Percentiles rank a stretch among this genome's conserved stretches.
Conservation (phyloP, 2,329 filamentous ascomycete genomes). For the Xylariaceae sp. region DNA sequence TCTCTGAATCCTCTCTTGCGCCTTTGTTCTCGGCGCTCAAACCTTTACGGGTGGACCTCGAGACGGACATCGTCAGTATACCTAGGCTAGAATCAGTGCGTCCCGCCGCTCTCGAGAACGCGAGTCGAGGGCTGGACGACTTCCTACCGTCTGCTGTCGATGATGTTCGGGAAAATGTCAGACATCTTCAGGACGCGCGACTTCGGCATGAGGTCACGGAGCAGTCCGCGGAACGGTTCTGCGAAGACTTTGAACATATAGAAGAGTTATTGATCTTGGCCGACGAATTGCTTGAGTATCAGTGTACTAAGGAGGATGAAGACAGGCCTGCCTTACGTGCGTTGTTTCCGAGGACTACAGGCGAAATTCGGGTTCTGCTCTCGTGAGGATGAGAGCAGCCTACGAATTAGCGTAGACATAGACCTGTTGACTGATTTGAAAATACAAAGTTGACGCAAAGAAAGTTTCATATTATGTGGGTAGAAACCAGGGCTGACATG, state of each 20-base stretch:
- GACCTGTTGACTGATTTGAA: too few relatives aligned
- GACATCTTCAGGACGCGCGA: conserved; percentile 65
- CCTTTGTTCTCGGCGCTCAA: conserved; percentile 57
- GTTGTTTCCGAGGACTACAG: conserved; percentile 56
- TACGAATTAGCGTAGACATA: too few relatives aligned
- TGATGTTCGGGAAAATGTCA: conserved; percentile 81
- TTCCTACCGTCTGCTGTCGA: conserved; percentile 91
- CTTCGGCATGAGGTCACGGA: conserved; percentile 75
- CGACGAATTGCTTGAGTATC: conserved; percentile 34
- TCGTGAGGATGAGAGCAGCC: conserved; percentile 33
- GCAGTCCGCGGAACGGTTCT: conserved; percentile 78
- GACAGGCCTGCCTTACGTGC: conserved; percentile 35
- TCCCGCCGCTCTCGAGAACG: conserved; percentile 55
- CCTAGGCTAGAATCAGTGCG: conserved; percentile 53
- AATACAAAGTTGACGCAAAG: too few relatives aligned
- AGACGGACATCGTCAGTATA: conserved; percentile 53
- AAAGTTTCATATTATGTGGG: too few relatives aligned
- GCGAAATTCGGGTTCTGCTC: conserved; percentile 57
- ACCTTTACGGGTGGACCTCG: conserved; percentile 28
- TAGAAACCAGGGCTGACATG: too few relatives aligned
- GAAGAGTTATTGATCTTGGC: conserved; percentile 47
- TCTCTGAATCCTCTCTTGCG: conserved; percentile 69
- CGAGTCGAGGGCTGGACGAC: conserved; percentile 76
- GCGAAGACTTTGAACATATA: conserved; percentile 69
- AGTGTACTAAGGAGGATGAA: conserved; percentile 17